Evolutionary conservation across 768 basidiomycete species (phyloP).

Genomic region (Lentinula boryana): DNA sequence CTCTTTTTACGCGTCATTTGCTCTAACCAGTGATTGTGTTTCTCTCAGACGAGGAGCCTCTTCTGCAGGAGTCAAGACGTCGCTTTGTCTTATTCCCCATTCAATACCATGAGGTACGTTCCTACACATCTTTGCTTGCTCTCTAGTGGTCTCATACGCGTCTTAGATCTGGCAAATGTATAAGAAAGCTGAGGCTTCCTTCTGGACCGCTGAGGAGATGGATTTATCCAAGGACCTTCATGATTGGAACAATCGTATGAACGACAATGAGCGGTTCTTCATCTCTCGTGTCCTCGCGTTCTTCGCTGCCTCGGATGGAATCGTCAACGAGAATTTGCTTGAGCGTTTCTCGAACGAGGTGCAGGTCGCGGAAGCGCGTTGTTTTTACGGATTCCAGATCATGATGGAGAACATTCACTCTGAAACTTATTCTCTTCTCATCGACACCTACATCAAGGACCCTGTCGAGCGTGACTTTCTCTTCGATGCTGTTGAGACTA

Average conservation of each 20-base stretch:
- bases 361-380: slow-evolving; percentile 59
- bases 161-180: slow-evolving; percentile 62
- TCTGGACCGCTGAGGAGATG: slow-evolving; percentile 60
- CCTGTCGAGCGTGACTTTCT: slow-evolving; percentile 4
- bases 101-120: slow-evolving; percentile 44
- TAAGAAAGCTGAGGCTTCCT: slow-evolving; percentile 61
- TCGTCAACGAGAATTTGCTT: slow-evolving; percentile 66
- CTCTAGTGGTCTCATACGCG: neutral
- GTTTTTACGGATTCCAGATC: slow-evolving; percentile 70
- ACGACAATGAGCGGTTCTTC: slow-evolving; percentile 55
- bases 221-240: slow-evolving; percentile 55
- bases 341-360: slow-evolving; percentile 64
- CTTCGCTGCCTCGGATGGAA: slow-evolving; percentile 65
- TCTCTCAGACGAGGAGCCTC: slow-evolving; percentile 42
- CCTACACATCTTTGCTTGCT: neutral
- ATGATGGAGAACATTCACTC: slow-evolving; percentile 74
- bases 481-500: slow-evolving; percentile 46
- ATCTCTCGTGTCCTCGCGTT: slow-evolving; percentile 65
- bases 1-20: neutral
- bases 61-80: slow-evolving; percentile 53
- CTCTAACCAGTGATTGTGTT: neutral
- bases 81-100: slow-evolving; percentile 77
- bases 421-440: slow-evolving; percentile 29
- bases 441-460: slow-evolving; percentile 7
- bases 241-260: slow-evolving; percentile 53